Evolutionary conservation across 2,329 filamentous ascomycete genomes (phyloP).

Genomic region (Colletotrichum horii): DNA sequence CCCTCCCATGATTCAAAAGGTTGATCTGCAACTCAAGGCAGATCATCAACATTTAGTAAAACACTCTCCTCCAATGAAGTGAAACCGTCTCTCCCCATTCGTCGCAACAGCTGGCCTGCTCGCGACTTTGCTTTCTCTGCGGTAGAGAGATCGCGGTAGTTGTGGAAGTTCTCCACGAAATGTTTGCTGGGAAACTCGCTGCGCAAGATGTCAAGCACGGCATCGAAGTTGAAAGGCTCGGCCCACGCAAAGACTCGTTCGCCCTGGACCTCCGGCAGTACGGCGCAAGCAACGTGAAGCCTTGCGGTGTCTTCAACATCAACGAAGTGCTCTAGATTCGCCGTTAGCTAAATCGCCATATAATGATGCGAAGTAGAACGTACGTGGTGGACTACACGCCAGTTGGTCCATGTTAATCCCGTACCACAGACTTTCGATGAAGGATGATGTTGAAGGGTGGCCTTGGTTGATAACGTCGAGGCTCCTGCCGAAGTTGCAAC

Average conservation of each 20-base stretch:
- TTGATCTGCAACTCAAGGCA: neutral
- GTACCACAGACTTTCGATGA: slow-evolving; percentile 27
- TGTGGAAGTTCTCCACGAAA: slow-evolving; percentile 29
- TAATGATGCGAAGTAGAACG: neutral
- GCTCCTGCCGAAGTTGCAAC: slow-evolving; percentile 29
- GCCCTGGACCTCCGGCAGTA: slow-evolving; percentile 46
- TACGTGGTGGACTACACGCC: slow-evolving; percentile 6
- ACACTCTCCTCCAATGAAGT: slow-evolving; percentile 4
- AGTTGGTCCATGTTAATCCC: slow-evolving; percentile 19
- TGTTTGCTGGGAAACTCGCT: slow-evolving; percentile 21
- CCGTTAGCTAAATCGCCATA: neutral
- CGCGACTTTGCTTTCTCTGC: neutral
- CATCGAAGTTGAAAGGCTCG: slow-evolving; percentile 50
- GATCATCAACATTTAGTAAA: neutral
- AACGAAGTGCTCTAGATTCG: slow-evolving; percentile 44
- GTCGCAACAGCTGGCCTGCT: neutral
- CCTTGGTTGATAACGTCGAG: slow-evolving; percentile 26
- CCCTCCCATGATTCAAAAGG: neutral
- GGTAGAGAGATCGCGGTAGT: neutral
- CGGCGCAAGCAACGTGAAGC: slow-evolving; percentile 57
- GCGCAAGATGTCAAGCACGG: slow-evolving; percentile 35
- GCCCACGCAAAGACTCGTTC: slow-evolving; percentile 62
- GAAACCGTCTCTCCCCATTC: neutral
- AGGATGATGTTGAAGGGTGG: slow-evolving; percentile 26
- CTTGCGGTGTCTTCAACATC: slow-evolving; percentile 54